Base-by-base conservation (phyloP, 2,329 filamentous ascomycete genomes). In the Ampelomyces quisqualis region DNA sequence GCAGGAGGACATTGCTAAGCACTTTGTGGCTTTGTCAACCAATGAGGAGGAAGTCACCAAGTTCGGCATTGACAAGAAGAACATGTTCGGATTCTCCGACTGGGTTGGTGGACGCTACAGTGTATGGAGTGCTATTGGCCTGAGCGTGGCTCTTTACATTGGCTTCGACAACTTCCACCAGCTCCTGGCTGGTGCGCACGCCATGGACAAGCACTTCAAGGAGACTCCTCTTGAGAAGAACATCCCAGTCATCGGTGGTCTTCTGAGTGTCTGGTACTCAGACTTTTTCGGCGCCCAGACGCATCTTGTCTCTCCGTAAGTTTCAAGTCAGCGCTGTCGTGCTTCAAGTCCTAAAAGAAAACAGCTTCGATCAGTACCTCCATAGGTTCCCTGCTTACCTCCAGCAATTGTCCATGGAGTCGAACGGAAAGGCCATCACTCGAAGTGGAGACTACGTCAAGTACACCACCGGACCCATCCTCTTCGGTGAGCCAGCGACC, bases 21-120 rank as follows among this genome's bases (percentile, higher is more conserved):
- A 98, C 80, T 98, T 98, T 67, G 93, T 96, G 43, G 93, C 93
- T 31, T 82, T 98, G 38, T 97, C 93, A 34, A 98, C 93, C 70
- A 98, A 98, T 74, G 87, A 91, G 74, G 70, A 77, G 38, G 91
- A 97, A 76, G 93, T 98, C 49, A 90, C 87, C 74, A 97, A 97
- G 79, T 98, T 98, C 64, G 93, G 93, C 55, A 98, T 98, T 64
- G 91, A 97, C 75, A 85, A 84, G 74, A 91, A 91, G 80, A 98
- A 97, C 80, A 98, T 98, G 93, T 98, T 98, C 67, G 90, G 90
- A 61, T 98, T 98, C 69, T 90, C 91, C 73, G 94, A 88, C 73
- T 98, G 93, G 93, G 91, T 97, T 37, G 93, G 93, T 69, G 93
- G 93, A 43, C 87, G 93, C 46, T 98, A 98, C 81, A 95, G 90